These are phyloP conservation scores for Kodamaea suecica DNA, from an alignment of 1,139 yeast genomes.

Conservation along the genomic window DNA sequence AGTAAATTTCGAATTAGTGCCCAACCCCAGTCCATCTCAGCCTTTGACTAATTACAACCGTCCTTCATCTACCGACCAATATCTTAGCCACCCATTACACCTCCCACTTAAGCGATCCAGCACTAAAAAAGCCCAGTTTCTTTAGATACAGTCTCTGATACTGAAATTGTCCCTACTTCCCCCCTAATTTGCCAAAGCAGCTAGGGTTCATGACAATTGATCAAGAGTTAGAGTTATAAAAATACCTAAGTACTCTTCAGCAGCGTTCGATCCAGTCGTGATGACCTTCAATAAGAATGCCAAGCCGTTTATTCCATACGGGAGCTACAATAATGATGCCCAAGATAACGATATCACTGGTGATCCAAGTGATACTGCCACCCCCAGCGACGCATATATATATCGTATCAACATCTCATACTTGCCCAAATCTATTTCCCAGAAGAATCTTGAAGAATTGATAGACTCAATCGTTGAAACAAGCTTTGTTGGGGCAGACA, in stretches of 20 bases:
- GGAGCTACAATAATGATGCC: no score
- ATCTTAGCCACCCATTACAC: neutral
- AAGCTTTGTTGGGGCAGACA: constrained; percentile 9
- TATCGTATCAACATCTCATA: constrained; percentile 9
- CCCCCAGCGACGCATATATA: neutral
- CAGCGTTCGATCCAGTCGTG: neutral
- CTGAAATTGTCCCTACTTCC: neutral
- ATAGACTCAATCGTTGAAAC: constrained; percentile 17
- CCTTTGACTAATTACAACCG: no score
- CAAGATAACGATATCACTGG: no score
- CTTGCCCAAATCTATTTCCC: constrained; percentile 13
- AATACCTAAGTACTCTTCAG: no score
- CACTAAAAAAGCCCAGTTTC: neutral
- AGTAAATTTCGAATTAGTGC: no score
- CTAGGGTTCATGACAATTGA: neutral
- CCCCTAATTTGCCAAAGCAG: neutral
- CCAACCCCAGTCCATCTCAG: no score
- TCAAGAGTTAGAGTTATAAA: no score
- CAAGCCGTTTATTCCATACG: constrained; percentile 22
- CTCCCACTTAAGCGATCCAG: neutral
- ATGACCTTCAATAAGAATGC: constrained; percentile 23
- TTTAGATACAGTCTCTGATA: no score
- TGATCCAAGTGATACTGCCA: no score
- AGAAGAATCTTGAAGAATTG: constrained; percentile 12
- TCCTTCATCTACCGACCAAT: neutral